Conservation (phyloP, 805 yeast species). For the Candida jianshihensis region DNA sequence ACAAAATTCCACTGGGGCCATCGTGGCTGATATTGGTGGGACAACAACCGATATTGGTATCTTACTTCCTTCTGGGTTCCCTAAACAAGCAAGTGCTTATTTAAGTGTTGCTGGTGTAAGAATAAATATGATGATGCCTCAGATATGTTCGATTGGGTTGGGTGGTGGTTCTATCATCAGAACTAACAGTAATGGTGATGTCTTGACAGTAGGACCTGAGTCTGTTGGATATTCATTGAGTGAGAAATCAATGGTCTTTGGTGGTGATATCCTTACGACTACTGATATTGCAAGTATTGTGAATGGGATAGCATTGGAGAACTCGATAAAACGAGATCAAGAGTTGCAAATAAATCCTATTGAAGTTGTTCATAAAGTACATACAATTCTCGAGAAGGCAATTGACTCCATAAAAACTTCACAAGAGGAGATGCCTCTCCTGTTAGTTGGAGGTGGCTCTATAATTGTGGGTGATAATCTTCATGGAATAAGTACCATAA, state of each 20-base stretch:
- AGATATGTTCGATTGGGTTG: conserved; percentile 40
- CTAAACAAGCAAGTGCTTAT: conserved; percentile 38
- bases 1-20: conserved; percentile 20
- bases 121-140: conserved; percentile 45
- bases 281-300: conserved; percentile 29
- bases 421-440: conserved; percentile 35
- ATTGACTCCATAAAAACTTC: conserved; percentile 40
- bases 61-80: conserved; percentile 38
- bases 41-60: conserved; percentile 46
- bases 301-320: conserved; percentile 8
- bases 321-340: not conserved
- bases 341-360: not conserved
- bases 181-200: conserved; percentile 16
- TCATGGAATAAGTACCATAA: conserved; percentile 35
- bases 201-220: conserved; percentile 38
- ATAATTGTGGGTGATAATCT: conserved; percentile 33
- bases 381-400: conserved; percentile 27
- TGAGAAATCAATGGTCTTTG: conserved; percentile 31
- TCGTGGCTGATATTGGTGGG: conserved; percentile 45
- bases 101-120: conserved; percentile 40
- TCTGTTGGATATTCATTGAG: conserved; percentile 34
- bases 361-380: not conserved
- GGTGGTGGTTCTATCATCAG: conserved; percentile 45
- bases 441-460: conserved; percentile 46
- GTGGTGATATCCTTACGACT: conserved; percentile 35